Evolutionary conservation across 2,329 filamentous ascomycete genomes (phyloP).

Genomic region (Penicillium thymicola): DNA sequence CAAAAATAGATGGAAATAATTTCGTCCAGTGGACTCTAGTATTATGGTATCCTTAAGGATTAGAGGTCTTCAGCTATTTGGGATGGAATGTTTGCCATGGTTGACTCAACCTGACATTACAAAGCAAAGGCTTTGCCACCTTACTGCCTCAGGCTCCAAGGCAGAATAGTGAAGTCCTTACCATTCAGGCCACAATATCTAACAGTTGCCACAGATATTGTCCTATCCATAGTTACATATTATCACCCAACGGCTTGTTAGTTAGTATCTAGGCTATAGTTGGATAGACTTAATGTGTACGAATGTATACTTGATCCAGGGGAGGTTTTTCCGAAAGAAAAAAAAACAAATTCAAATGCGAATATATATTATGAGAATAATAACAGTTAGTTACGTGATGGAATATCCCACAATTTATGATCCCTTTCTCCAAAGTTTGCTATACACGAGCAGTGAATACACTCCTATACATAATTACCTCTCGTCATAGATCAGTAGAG

Average conservation of each 20-base stretch:
- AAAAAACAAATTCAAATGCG: no score
- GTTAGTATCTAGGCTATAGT: no score
- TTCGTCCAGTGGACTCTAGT: neutral
- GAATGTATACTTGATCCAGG: no score
- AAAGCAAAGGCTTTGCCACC: constrained; percentile 1
- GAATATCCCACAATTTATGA: neutral
- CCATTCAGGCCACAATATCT: no score
- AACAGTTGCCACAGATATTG: no score
- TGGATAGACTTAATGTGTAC: no score
- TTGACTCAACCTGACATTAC: constrained; percentile 1
- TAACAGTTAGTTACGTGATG: neutral
- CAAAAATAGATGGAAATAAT: neutral
- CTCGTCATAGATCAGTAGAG: neutral
- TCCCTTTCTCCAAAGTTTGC: neutral
- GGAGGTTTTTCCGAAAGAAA: no score
- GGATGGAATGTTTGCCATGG: neutral
- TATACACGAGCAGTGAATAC: neutral
- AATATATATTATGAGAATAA: no score
- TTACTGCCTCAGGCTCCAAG: neutral
- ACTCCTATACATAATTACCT: neutral
- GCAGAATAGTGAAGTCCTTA: neutral
- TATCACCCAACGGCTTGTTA: no score
- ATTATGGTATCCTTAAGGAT: neutral
- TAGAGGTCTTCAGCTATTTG: neutral
- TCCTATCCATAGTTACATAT: no score